A percentile compares a stretch with the other conserved stretches of the same genome.
phyloP scores from a whole-genome alignment of 192 early-diverging fungal species.

The Cetraspora pellucida region DNA sequence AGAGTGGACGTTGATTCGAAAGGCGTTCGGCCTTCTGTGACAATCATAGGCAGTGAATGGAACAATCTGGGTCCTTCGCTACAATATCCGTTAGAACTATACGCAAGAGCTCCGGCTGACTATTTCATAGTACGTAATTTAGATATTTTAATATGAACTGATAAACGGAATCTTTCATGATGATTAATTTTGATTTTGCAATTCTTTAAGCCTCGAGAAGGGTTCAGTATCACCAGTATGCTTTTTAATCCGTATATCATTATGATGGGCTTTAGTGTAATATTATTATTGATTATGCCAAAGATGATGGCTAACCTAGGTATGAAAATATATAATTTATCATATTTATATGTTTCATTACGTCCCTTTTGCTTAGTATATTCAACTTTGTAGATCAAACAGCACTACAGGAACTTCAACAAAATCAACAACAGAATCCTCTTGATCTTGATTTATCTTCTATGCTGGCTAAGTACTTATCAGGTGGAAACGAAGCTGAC shows the following conservation, averaged over 20 bases:
- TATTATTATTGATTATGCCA: conserved; percentile 59
- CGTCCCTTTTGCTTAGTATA: not conserved
- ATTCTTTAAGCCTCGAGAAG: conserved; percentile 49
- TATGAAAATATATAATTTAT: conserved; percentile 21
- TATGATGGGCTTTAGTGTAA: conserved; percentile 58
- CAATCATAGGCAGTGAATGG: conserved; percentile 53
- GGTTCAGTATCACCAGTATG: conserved; percentile 53
- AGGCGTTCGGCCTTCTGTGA: conserved; percentile 40
- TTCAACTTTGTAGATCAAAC: conserved; percentile 44
- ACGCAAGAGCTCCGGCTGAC: conserved; percentile 43
- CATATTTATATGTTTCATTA: not conserved
- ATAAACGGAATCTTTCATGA: not conserved
- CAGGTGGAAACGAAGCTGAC: conserved; percentile 37
- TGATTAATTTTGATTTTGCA: not conserved
- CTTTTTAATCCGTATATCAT: conserved; percentile 64
- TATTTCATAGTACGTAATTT: conserved; percentile 54
- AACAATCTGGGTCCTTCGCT: conserved; percentile 45
- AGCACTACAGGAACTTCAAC: conserved; percentile 49
- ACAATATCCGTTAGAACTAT: conserved; percentile 50
- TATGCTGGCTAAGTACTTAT: conserved; percentile 42
- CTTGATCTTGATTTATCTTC: conserved; percentile 49
- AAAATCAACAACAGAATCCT: conserved; percentile 52
- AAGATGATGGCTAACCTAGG: conserved; percentile 57
- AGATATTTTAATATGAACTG: not conserved
- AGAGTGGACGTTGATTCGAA: conserved; percentile 50